Conservation (phyloP, 306 rosid species). For the Vicia sativa region DNA sequence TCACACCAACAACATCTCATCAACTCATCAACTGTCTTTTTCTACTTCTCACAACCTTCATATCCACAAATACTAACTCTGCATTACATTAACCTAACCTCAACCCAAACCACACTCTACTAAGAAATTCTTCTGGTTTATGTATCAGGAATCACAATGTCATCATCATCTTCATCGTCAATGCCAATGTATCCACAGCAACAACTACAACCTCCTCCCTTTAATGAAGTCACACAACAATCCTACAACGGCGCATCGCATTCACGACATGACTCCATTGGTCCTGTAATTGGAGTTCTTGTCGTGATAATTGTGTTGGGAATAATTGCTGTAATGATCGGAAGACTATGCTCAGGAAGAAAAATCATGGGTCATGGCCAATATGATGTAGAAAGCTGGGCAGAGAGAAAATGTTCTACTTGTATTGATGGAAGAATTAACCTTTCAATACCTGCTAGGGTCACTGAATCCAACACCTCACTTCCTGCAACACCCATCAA, state of each 20-base stretch:
- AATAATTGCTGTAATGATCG: constrained; percentile 53
- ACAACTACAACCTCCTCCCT: constrained; percentile 42
- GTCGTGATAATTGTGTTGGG: constrained; percentile 50
- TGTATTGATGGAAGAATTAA: constrained; percentile 78
- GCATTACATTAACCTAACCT: not conserved
- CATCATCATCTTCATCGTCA: constrained; percentile 36
- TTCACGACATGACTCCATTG: constrained; percentile 52
- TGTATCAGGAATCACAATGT: constrained; percentile 36
- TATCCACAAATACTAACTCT: not conserved
- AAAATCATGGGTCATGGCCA: constrained; percentile 72
- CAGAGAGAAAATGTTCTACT: constrained; percentile 77
- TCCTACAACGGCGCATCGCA: constrained; percentile 30
- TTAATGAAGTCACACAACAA: constrained; percentile 26
- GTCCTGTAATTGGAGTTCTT: constrained; percentile 54
- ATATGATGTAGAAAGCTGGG: constrained; percentile 83
- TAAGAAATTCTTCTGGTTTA: not conserved
- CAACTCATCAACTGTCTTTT: not conserved
- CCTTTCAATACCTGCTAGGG: constrained; percentile 26
- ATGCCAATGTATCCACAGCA: constrained; percentile 40
- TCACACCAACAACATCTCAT: constrained; percentile 35
- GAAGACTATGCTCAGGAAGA: constrained; percentile 61
- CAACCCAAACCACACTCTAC: not conserved
- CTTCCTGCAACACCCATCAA: constrained; percentile 46
- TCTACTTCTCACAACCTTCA: not conserved
- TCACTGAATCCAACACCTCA: constrained; percentile 34